phyloP scores from a whole-genome alignment of 441 rosid species.

The Pelargonium citronellum region DNA sequence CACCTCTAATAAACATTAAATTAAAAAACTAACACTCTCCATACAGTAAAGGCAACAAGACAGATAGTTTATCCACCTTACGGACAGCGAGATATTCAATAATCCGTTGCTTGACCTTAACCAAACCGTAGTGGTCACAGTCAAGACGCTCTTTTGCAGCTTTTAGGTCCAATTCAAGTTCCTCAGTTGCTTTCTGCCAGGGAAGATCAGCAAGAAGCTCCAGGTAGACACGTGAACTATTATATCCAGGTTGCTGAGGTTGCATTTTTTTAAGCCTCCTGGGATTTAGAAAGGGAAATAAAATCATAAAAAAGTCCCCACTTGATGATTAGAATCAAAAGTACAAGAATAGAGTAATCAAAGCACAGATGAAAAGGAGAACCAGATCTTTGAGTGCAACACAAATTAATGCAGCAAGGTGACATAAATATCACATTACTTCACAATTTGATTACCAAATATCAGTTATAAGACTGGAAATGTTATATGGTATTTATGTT shows the following conservation, averaged over 20 bases:
- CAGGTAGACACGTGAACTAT: slow-evolving; percentile 88
- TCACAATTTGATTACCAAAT: neutral
- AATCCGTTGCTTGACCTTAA: slow-evolving; percentile 90
- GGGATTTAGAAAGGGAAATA: slow-evolving; percentile 19
- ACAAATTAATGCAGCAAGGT: neutral
- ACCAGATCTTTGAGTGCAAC: neutral
- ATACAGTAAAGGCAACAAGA: slow-evolving; percentile 17
- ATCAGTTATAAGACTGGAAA: neutral
- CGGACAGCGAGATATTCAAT: slow-evolving; percentile 98
- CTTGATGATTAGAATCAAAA: neutral
- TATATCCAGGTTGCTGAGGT: slow-evolving; percentile 99
- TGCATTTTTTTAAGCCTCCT: slow-evolving; percentile 99
- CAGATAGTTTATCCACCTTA: slow-evolving; percentile 51
- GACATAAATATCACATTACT: neutral
- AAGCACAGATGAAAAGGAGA: slow-evolving; percentile 1
- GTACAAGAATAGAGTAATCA: neutral
- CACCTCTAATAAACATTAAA: slow-evolving; percentile 12
- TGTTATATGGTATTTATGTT: no score
- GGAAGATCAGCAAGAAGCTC: slow-evolving; percentile 98
- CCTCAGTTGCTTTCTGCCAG: slow-evolving; percentile 90
- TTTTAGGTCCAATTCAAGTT: slow-evolving; percentile 73
- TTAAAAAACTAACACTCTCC: slow-evolving; percentile 19
- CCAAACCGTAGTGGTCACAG: slow-evolving; percentile 82
- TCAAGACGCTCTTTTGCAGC: slow-evolving; percentile 93
- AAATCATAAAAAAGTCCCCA: slow-evolving; percentile 6